Base-by-base conservation (phyloP, 345 rosid species). In the Brassica incana region DNA sequence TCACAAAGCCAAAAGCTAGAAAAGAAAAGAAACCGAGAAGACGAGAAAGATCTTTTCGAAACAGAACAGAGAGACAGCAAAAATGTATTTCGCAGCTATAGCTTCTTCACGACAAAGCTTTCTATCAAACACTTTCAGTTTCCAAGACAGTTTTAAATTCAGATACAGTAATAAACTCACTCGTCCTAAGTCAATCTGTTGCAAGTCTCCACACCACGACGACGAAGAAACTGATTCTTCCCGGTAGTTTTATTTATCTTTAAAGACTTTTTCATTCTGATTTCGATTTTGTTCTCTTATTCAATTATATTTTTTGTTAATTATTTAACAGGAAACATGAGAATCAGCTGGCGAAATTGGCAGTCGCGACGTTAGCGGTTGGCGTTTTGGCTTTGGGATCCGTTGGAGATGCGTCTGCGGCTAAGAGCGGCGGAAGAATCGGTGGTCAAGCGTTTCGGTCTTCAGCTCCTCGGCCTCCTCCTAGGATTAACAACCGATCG, bases 371-470 rank as follows among this genome's bases (percentile, higher is more conserved):
- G 16, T 70, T 92, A 52, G 97, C 97, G 18, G 92, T 92, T 25
- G 87, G 97, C 62, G 88, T 91, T 32, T 83, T 95, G 81, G 84
- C 94, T 1, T 81, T 91, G 48, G 95, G 93, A 11, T 83, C 92
- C 2, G 89, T 89, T 48, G 91, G 85, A 0, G 97, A 91, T 77
- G 97, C 95, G 70, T 86, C 75, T n/a, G 97, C 99, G 43, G 99
- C 92, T 8, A 92, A 95, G 78, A 82, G 84, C 15, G 97, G 99
- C 33, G 97, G 99, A 23, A 86, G 99, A 85, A 77, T 95, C 78
- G 99, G 99, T 58, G 99, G 99, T 68, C 97, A 95, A 79, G 90
- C 97, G 23, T 95, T 95, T 84, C 85, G 89, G 29, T 78, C 97
- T 30, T 76, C 99, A 20, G 91, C 89, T 76, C 99, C 99, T 74